Base-by-base conservation (phyloP, 345 rosid genomes). In the Ceriops decandra region DNA sequence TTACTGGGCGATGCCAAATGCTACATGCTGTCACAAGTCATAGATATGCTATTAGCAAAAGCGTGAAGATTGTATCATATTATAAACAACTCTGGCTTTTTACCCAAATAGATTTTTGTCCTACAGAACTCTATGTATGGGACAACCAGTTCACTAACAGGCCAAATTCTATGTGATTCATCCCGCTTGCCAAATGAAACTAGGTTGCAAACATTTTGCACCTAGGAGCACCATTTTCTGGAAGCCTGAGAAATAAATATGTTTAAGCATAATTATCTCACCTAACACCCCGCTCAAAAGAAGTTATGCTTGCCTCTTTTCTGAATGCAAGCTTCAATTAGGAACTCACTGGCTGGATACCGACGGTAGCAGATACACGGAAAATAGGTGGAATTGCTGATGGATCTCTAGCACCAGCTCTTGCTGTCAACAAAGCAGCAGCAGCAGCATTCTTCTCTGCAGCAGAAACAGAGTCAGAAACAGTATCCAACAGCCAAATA, bases 381-480 rank as follows among this genome's bases (percentile, higher is more conserved):
- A 97, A 92, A 75, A 95, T 86, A 60, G 99, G 92, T 64, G 98
- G 99, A 76, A 95, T 83, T 54, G 98, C 98, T 58, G 99, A 95
- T 68, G 99, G 98, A 84, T 92, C 98, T 77, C 96, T 83, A 68
- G 97, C 87, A 78, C 99, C 99, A 73, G 98, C 99, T 85, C 98
- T 88, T 72, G 98, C 96, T 30, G 97, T 90, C 85, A 90, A 75
- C 69, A 95, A 52, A 76, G 92, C 87, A 80, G 97, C 98, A 80
- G 97, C 98, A 85, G 95, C 87, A 80, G 97, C 98, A 85, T 81
- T 95, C 81, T 86, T 95, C 81, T 95, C 99, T 8, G 97, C 96
- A 3, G 85, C 84, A 66, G 93, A 89, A 83, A 86, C 77, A 73
- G 95, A 90, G 79, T 95, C 96, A 72, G 90, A 86, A 83, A 71